Percentiles rank a stretch among this genome's conserved stretches.
These are phyloP conservation scores for Fusarium sp. DNA, from an alignment of 2,329 filamentous ascomycete species.

Conservation along the genomic window DNA sequence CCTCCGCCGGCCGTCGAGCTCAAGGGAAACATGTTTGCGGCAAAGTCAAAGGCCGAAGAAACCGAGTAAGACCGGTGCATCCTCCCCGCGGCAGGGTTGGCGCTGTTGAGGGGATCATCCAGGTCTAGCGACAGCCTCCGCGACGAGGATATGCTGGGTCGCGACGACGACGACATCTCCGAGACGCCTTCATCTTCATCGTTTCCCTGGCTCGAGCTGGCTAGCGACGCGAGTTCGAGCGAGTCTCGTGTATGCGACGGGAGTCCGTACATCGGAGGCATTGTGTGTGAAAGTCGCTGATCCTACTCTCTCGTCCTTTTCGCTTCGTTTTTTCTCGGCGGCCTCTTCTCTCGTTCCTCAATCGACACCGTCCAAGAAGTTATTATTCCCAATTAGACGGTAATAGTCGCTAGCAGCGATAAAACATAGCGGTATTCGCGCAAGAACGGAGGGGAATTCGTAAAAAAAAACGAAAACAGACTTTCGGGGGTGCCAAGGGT, in stretches of 20 bases:
- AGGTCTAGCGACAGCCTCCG: slow-evolving; percentile 85
- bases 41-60: slow-evolving; percentile 94
- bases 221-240: slow-evolving; percentile 94
- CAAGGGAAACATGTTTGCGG: slow-evolving; percentile 91
- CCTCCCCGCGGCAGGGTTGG: slow-evolving; percentile 64
- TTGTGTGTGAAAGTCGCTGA: slow-evolving; percentile 33
- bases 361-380: slow-evolving; percentile 22
- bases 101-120: slow-evolving; percentile 78
- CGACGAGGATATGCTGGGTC: slow-evolving; percentile 92
- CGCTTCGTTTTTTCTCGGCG: slow-evolving; percentile 4
- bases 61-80: slow-evolving; percentile 83
- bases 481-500: slow-evolving; percentile 17
- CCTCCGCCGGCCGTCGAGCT: slow-evolving; percentile 79
- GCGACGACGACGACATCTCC: slow-evolving; percentile 74
- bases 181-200: slow-evolving; percentile 70
- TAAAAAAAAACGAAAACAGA: slow-evolving; percentile 9
- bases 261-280: slow-evolving; percentile 57
- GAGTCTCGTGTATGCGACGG: slow-evolving; percentile 80
- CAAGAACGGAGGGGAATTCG: slow-evolving; percentile 10
- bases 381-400: slow-evolving; percentile 25
- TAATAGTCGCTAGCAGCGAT: slow-evolving; percentile 36
- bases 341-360: slow-evolving; percentile 12
- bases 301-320: background rate
- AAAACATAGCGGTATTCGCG: slow-evolving; percentile 43
- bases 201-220: slow-evolving; percentile 75